Percentiles rank a stretch among this genome's conserved stretches.
These are phyloP conservation scores for Halenospora varia DNA, from an alignment of 495 filamentous ascomycete species.

Conservation along the genomic window DNA sequence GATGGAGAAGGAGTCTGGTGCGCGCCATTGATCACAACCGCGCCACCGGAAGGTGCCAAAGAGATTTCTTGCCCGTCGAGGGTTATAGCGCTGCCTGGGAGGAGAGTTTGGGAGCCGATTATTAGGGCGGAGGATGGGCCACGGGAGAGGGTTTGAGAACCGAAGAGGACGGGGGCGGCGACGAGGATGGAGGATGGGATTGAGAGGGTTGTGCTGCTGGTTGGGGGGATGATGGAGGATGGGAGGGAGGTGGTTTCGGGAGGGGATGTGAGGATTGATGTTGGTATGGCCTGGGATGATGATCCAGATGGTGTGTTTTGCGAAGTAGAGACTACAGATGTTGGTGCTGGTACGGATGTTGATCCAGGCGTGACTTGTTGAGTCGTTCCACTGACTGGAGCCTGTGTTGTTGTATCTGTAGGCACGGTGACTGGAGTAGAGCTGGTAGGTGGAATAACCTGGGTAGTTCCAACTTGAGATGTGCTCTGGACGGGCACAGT, in stretches of 20 bases:
- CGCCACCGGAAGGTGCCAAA: conserved; percentile 3
- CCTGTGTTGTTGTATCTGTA: background rate
- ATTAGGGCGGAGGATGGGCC: conserved; percentile 8
- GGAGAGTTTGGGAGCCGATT: conserved; percentile 16
- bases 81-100: conserved; percentile 13
- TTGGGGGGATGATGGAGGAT: background rate
- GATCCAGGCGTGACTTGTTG: background rate
- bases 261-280: background rate
- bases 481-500: background rate
- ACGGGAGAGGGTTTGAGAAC: conserved; percentile 15
- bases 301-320: background rate
- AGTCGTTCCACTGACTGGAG: too few species aligned
- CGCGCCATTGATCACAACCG: conserved; percentile 12
- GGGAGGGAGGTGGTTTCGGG: background rate
- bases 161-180: conserved; percentile 7
- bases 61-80: conserved; percentile 17
- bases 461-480: background rate
- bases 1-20: background rate
- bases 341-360: background rate
- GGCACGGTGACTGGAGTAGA: background rate
- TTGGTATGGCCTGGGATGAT: background rate
- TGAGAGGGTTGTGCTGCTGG: background rate
- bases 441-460: background rate
- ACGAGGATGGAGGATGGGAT: background rate
- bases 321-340: background rate